These are phyloP conservation scores for Cladosporium phlei DNA, from an alignment of 2,329 filamentous ascomycete genomes.

Conservation along the genomic window DNA sequence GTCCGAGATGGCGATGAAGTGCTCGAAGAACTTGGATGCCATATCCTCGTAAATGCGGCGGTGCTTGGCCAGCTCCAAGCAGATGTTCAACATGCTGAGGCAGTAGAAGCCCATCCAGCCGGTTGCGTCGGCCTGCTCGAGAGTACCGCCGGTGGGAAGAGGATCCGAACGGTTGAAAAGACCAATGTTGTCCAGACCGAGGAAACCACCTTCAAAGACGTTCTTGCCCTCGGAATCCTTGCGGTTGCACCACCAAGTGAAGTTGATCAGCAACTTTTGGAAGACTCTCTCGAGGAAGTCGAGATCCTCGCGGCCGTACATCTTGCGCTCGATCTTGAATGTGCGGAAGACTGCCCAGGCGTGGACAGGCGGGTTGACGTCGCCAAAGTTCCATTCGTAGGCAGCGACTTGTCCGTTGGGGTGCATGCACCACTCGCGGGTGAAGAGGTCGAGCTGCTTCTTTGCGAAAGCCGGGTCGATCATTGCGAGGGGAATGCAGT, in stretches of 20 bases:
- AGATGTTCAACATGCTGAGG: slow-evolving; percentile 93
- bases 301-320: slow-evolving; percentile 89
- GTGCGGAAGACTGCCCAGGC: slow-evolving; percentile 93
- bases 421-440: slow-evolving; percentile 97
- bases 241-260: slow-evolving; percentile 99
- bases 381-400: slow-evolving; percentile 96
- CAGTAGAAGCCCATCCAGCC: slow-evolving; percentile 99
- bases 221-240: slow-evolving; percentile 95
- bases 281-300: slow-evolving; percentile 96
- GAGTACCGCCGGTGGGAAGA: slow-evolving; percentile 82
- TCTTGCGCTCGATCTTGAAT: slow-evolving; percentile 97
- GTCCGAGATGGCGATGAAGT: slow-evolving; percentile 96
- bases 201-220: slow-evolving; percentile 92
- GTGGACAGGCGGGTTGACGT: slow-evolving; percentile 94
- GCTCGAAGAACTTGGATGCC: slow-evolving; percentile 97
- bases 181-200: slow-evolving; percentile 94
- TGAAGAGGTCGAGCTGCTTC: slow-evolving; percentile 94
- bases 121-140: slow-evolving; percentile 95
- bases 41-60: slow-evolving; percentile 93
- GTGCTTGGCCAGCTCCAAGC: slow-evolving; percentile 90
- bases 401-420: slow-evolving; percentile 92
- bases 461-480: slow-evolving; percentile 97
- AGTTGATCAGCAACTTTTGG: slow-evolving; percentile 91
- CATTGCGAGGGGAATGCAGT: slow-evolving; percentile 94
- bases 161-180: slow-evolving; percentile 96